These are phyloP conservation scores for Boletus pseudo-olivaceus DNA, from an alignment of 768 basidiomycete species.

Conservation along the genomic window DNA sequence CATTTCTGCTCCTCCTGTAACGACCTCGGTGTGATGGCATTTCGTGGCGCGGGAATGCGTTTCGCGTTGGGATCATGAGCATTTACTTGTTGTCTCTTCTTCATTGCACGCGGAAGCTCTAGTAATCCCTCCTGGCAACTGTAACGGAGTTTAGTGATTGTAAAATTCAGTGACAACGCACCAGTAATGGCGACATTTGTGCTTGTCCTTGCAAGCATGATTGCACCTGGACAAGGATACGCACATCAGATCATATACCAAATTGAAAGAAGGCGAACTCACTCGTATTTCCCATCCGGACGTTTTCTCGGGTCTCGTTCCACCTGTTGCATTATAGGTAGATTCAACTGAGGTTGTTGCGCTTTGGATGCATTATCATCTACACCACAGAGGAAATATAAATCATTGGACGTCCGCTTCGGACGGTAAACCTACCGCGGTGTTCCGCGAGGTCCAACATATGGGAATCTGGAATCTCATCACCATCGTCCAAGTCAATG, in stretches of 20 bases:
- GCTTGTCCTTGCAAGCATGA: constrained; percentile 77
- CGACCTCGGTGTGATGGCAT: neutral
- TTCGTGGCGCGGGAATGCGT: neutral
- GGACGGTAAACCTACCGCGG: constrained; percentile 15
- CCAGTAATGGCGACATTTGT: constrained; percentile 75
- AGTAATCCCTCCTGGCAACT: constrained; percentile 73
- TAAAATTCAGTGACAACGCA: constrained; percentile 13
- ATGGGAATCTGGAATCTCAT: constrained; percentile 14
- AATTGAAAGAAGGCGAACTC: constrained; percentile 14
- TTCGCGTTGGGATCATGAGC: constrained; percentile 12
- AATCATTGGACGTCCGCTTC: neutral
- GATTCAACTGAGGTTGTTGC: constrained; percentile 1
- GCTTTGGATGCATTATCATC: neutral
- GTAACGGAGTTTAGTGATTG: constrained; percentile 10
- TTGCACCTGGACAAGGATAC: constrained; percentile 54
- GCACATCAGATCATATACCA: neutral
- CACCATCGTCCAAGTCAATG: constrained; percentile 34
- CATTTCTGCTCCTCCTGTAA: constrained; percentile 1
- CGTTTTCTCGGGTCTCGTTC: constrained; percentile 37
- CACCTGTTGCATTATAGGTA: neutral
- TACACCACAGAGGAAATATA: neutral
- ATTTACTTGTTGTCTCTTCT: constrained; percentile 28
- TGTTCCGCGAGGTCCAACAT: constrained; percentile 37
- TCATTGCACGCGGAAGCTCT: constrained; percentile 45
- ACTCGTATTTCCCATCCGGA: constrained; percentile 66